Percentiles rank a stretch among this genome's conserved stretches.
Evolutionary conservation across 306 rosid genomes (phyloP).

Genomic region (Myrica gale): DNA sequence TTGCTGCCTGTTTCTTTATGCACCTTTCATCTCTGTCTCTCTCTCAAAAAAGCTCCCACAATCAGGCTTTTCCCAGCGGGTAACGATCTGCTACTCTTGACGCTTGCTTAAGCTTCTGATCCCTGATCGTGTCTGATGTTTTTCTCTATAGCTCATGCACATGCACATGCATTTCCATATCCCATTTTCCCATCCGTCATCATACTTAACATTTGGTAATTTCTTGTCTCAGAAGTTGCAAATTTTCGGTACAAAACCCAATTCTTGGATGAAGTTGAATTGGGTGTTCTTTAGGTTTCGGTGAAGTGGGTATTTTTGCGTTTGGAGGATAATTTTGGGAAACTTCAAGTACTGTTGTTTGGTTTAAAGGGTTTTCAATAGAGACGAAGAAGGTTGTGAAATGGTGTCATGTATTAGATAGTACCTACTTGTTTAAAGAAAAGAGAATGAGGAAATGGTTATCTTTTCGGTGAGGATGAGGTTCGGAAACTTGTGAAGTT

Average conservation of each 20-base stretch:
- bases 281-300: constrained; percentile 5
- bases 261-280: background rate
- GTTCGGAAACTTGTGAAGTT: background rate
- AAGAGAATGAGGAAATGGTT: background rate
- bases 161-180: background rate
- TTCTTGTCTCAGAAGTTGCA: background rate
- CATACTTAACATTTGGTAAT: background rate
- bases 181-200: background rate
- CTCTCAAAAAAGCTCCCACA: constrained; percentile 2
- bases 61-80: constrained; percentile 15
- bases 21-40: background rate
- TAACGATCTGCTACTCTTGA: constrained; percentile 12
- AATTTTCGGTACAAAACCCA: background rate
- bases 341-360: background rate
- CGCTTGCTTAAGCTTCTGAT: background rate
- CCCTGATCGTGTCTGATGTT: background rate
- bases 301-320: background rate
- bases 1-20: background rate
- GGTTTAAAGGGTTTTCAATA: background rate
- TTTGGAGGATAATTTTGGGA: background rate
- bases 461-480: constrained; percentile 11
- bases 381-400: constrained; percentile 15
- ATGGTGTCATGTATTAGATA: constrained; percentile 2
- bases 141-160: background rate
- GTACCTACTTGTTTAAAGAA: too few relatives aligned